Evolutionary conservation across 257 asterid genomes (phyloP).

Genomic region (Cynanchum wilfordii): DNA sequence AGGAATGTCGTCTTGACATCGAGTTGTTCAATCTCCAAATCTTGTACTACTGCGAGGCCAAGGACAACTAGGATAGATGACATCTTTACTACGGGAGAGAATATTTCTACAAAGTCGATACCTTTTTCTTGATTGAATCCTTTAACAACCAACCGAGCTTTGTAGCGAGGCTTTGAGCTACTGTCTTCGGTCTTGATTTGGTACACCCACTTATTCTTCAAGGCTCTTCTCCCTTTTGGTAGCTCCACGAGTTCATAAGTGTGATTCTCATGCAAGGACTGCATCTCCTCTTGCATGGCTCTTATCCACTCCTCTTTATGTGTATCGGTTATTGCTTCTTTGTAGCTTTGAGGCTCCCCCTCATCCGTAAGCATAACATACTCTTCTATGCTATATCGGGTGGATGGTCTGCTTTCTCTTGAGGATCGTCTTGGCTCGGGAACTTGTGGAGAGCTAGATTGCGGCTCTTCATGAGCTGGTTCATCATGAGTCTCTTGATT

Average conservation of each 20-base stretch:
- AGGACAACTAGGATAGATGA: not conserved
- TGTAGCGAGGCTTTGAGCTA: not conserved
- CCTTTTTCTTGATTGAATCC: not conserved
- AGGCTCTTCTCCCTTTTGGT: constrained; percentile 5
- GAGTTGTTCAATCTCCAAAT: constrained; percentile 13
- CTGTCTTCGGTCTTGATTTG: constrained; percentile 3
- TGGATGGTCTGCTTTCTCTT: not conserved
- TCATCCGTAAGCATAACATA: too few relatives aligned
- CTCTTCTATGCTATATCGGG: not conserved
- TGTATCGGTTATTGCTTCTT: not conserved
- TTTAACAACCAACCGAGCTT: not conserved
- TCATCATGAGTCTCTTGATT: too few relatives aligned
- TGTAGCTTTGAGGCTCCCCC: not conserved
- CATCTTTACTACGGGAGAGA: constrained; percentile 6
- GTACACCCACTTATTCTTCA: constrained; percentile 6
- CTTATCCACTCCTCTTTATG: constrained; percentile 5
- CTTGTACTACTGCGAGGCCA: not conserved
- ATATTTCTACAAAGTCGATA: not conserved
- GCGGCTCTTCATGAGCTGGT: too few relatives aligned
- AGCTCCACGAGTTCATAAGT: constrained; percentile 14
- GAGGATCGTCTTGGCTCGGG: not conserved
- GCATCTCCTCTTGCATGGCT: constrained; percentile 8
- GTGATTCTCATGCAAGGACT: too few relatives aligned
- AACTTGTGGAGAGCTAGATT: not conserved
- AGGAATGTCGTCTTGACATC: constrained; percentile 15